Evolutionary conservation across 345 rosid genomes (phyloP), one percentile per base, ranked within the genome.

Genomic region (Eucalyptus tenuipes): DNA sequence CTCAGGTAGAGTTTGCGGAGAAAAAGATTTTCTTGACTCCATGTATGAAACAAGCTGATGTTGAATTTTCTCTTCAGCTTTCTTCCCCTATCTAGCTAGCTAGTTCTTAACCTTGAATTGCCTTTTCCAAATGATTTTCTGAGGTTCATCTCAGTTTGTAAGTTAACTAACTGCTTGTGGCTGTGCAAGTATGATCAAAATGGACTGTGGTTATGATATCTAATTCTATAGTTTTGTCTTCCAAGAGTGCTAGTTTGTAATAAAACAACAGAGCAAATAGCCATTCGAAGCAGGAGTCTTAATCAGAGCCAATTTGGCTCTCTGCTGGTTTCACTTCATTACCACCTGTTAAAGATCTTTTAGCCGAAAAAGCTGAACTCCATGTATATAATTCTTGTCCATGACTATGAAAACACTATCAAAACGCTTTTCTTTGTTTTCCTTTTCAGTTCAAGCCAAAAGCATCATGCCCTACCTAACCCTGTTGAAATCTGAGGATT

Each of bases 11-110:
- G 87, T 85, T 88, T 44, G 86, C 88, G 49, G 89, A 86, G 89
- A 89, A 85, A 52, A 12, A 29, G 40, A 50, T 64, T 86, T 86
- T 33, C 86, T 90, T 87, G 79, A 87, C 88, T 57, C 87, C 86
- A 80, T 90, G 91, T 87, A 68, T 79, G 87, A 89, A 92, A 90
- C 89, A 89, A 88, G 93, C 87, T 89, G 86, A 48, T 75, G 84
- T 40, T 75, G 84, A 40, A 40, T 75, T 11, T 37, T 75, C 84
- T 90, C 88, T 88, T 90, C 88, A 88, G 89, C 90, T 87, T 52
- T 75, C 57, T 86, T 61, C 79, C 17, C 31, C 68, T 50, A 22
- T 86, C 87, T 17, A 50, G 57, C 66, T 37, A 52, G 84, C 84
- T 40, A 40, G 27, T 40, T 75, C 27, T 75, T 75, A 20, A 75